A percentile compares a stretch with the other conserved stretches of the same genome.
Evolutionary conservation across 768 basidiomycete genomes (phyloP).

Genomic region (Leccinum uliginosum): DNA sequence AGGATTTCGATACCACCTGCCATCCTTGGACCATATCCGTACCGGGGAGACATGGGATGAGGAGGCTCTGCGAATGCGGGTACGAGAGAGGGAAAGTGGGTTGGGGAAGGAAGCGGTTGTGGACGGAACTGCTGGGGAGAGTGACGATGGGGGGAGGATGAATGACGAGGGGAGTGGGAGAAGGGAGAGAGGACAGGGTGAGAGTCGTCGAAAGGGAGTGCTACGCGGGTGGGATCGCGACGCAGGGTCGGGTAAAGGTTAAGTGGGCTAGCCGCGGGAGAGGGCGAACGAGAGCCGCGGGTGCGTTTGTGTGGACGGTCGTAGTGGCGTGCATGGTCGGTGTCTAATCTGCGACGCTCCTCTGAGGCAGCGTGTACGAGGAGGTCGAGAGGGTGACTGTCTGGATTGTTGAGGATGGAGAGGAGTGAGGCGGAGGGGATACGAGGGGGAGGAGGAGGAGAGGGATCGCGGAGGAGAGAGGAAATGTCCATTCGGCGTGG

Average conservation of each 20-base stretch:
- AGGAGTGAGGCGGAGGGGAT: conserved; percentile 19
- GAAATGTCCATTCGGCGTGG: conserved; percentile 73
- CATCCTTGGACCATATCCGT: conserved; percentile 23
- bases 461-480: conserved; percentile 53
- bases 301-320: conserved; percentile 17
- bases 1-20: conserved; percentile 25
- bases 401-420: conserved; percentile 19
- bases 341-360: conserved; percentile 45
- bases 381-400: conserved; percentile 46
- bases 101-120: conserved; percentile 12
- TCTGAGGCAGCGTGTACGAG: conserved; percentile 69
- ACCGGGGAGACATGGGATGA: conserved; percentile 17
- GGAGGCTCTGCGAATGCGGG: background rate
- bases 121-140: conserved; percentile 16
- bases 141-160: conserved; percentile 19
- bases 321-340: conserved; percentile 22
- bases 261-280: conserved; percentile 20
- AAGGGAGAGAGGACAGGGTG: conserved; percentile 14
- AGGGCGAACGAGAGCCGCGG: conserved; percentile 13
- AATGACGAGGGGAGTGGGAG: conserved; percentile 9
- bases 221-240: conserved; percentile 12
- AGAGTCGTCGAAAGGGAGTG: conserved; percentile 7
- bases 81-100: background rate
- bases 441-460: conserved; percentile 19
- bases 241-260: conserved; percentile 22